phyloP scores from a whole-genome alignment of 2,329 filamentous ascomycete species.

The Hansfordia pulvinata region DNA sequence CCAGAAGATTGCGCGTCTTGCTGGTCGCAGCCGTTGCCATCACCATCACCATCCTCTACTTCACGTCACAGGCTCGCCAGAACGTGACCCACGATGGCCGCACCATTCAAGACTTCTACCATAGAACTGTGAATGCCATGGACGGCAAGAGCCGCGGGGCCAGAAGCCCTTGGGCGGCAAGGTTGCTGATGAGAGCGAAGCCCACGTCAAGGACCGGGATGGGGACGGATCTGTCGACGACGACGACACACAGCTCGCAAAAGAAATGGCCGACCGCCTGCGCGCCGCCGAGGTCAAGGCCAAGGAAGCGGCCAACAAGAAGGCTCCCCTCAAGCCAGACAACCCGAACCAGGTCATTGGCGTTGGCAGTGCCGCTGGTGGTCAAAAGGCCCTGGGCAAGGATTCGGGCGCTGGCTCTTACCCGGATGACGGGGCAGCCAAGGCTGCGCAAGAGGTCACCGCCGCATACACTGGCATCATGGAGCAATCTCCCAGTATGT shows the following conservation, averaged over 20 bases:
- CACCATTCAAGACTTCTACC: conserved; percentile 41
- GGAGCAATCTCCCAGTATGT: conserved; percentile 70
- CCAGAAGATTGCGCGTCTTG: conserved; percentile 55
- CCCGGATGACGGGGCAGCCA: conserved; percentile 23
- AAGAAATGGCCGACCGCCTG: conserved; percentile 45
- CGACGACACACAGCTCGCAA: conserved; percentile 38
- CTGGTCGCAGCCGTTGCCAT: conserved; percentile 49
- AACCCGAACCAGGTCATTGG: conserved; percentile 42
- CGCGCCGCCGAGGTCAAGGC: conserved; percentile 56
- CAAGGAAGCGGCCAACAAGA: conserved; percentile 55
- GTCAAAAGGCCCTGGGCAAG: conserved; percentile 26
- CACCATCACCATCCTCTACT: conserved; percentile 59
- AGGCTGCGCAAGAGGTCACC: conserved; percentile 30
- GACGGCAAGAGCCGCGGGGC: conserved; percentile 20
- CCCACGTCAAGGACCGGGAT: conserved; percentile 32
- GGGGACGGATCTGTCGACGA: conserved; percentile 41
- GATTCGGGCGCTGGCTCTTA: conserved; percentile 33
- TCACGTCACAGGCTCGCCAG: conserved; percentile 46
- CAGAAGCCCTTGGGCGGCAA: conserved; percentile 27
- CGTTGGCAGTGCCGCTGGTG: conserved; percentile 41
- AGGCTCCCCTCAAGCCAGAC: conserved; percentile 47
- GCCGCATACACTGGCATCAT: conserved; percentile 56
- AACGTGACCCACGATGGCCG: conserved; percentile 29
- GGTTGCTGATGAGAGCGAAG: conserved; percentile 19
- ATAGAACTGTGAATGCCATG: conserved; percentile 43